Evolutionary conservation across 2,329 filamentous ascomycete species (phyloP).

Genomic region (Calonectria montana): DNA sequence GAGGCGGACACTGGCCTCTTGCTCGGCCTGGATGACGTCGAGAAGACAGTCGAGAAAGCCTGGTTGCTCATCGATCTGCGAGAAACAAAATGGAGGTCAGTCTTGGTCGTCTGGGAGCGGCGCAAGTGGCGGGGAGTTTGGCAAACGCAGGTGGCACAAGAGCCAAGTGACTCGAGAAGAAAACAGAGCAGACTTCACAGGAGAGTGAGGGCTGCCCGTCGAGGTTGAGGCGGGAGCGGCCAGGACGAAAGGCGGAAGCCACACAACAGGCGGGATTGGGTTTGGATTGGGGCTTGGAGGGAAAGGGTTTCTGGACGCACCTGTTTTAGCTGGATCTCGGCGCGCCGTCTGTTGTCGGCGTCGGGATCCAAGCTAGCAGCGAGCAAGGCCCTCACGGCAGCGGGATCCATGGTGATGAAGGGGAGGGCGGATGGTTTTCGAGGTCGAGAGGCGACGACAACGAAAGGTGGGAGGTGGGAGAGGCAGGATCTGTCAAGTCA

Average conservation of each 20-base stretch:
- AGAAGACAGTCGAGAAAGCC: slow-evolving; percentile 93
- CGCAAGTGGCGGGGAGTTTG: slow-evolving; percentile 32
- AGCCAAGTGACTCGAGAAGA: slow-evolving; percentile 2
- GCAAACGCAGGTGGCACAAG: slow-evolving; percentile 20
- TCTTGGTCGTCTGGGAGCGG: slow-evolving; percentile 11
- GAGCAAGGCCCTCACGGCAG: slow-evolving; percentile 80
- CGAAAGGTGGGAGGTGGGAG: slow-evolving; percentile 32
- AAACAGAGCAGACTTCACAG: slow-evolving; percentile 15
- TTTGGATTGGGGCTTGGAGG: slow-evolving; percentile 1
- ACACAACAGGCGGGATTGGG: slow-evolving; percentile 17
- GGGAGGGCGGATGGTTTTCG: slow-evolving; percentile 33
- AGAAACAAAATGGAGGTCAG: slow-evolving; percentile 32
- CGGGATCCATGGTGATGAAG: slow-evolving; percentile 73
- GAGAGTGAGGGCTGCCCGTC: background rate
- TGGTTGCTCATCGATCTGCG: slow-evolving; percentile 86
- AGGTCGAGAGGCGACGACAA: slow-evolving; percentile 39
- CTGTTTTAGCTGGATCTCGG: slow-evolving; percentile 85
- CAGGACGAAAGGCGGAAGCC: slow-evolving; percentile 6
- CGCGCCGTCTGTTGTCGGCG: slow-evolving; percentile 78
- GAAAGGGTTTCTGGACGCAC: slow-evolving; percentile 60
- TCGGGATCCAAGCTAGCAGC: slow-evolving; percentile 80
- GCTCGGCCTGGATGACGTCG: slow-evolving; percentile 90
- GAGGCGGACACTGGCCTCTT: slow-evolving; percentile 84
- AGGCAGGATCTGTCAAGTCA: slow-evolving; percentile 46
- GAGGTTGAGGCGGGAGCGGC: background rate